phyloP scores from a whole-genome alignment of 2,329 filamentous ascomycete genomes.

The Rachicladosporium sp. region DNA sequence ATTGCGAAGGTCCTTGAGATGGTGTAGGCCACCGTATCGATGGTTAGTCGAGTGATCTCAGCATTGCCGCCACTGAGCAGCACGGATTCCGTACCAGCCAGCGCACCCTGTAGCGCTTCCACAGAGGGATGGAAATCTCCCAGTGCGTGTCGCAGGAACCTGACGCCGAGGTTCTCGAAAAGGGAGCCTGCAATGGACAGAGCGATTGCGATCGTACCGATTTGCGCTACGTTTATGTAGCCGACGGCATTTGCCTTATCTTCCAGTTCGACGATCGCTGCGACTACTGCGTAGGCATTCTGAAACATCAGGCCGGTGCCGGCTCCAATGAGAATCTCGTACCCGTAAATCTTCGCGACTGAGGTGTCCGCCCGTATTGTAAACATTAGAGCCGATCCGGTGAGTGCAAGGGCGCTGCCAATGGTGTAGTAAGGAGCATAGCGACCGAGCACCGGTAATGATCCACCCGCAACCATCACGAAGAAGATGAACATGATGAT shows the following conservation, averaged over 20 bases:
- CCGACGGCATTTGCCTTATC: constrained; percentile 6
- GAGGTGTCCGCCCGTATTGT: constrained; percentile 9
- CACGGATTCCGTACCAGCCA: neutral
- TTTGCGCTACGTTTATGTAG: constrained; percentile 14
- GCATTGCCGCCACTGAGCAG: neutral
- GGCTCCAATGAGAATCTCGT: constrained; percentile 8
- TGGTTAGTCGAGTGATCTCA: neutral
- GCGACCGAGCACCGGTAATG: constrained; percentile 27
- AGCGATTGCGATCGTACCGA: constrained; percentile 15
- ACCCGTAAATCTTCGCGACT: constrained; percentile 16
- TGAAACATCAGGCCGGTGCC: constrained; percentile 13
- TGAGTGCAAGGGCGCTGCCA: constrained; percentile 23
- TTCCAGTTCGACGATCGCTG: constrained; percentile 7
- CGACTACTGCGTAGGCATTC: constrained; percentile 11
- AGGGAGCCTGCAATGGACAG: constrained; percentile 15
- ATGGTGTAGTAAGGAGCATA: constrained; percentile 32
- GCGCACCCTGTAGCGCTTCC: constrained; percentile 1
- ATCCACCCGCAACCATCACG: constrained; percentile 26
- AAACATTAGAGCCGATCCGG: constrained; percentile 27
- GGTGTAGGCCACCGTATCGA: neutral
- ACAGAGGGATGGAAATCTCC: constrained; percentile 7
- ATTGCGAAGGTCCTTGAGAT: neutral
- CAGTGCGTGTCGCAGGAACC: constrained; percentile 9
- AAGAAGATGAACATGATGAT: constrained; percentile 26
- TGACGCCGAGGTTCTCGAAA: constrained; percentile 19